phyloP scores from a whole-genome alignment of 495 filamentous ascomycete genomes.

The Cryomyces minteri region DNA sequence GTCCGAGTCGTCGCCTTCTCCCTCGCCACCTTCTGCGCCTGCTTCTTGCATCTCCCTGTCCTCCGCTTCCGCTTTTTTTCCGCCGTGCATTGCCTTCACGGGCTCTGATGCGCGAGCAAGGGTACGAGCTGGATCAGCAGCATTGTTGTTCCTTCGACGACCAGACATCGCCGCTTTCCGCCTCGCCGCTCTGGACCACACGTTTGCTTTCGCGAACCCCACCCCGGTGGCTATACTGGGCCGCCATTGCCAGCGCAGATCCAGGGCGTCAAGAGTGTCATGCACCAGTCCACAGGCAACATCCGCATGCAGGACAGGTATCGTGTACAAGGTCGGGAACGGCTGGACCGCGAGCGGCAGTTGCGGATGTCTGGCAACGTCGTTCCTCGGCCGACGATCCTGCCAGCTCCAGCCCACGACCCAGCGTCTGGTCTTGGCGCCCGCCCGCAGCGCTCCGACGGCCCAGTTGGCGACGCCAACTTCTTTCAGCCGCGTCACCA shows the following conservation, averaged over 20 bases:
- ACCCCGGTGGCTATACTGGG: conserved; percentile 24
- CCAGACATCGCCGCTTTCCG: conserved; percentile 15
- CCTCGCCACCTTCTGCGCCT: not conserved
- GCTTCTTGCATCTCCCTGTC: conserved; percentile 1
- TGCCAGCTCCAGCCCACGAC: conserved; percentile 75
- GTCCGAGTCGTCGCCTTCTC: conserved; percentile 11
- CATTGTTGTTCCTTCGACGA: not conserved
- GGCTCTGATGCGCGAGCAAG: not conserved
- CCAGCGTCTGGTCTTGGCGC: conserved; percentile 69
- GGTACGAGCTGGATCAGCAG: no score
- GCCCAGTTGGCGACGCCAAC: conserved; percentile 59
- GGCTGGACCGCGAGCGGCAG: conserved; percentile 42
- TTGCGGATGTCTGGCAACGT: conserved; percentile 22
- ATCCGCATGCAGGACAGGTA: conserved; percentile 22
- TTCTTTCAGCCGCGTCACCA: conserved; percentile 42
- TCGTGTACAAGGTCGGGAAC: conserved; percentile 35
- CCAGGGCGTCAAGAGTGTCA: conserved; percentile 23
- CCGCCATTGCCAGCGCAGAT: conserved; percentile 34
- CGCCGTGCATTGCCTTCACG: not conserved
- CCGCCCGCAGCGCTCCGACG: conserved; percentile 63
- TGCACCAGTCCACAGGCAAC: conserved; percentile 19
- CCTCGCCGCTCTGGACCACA: conserved; percentile 54
- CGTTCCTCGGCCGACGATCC: conserved; percentile 39
- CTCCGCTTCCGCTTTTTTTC: not conserved
- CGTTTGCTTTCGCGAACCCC: conserved; percentile 42